phyloP scores from a whole-genome alignment of 2,329 filamentous ascomycete species.

The Endocalyx cinctus region DNA sequence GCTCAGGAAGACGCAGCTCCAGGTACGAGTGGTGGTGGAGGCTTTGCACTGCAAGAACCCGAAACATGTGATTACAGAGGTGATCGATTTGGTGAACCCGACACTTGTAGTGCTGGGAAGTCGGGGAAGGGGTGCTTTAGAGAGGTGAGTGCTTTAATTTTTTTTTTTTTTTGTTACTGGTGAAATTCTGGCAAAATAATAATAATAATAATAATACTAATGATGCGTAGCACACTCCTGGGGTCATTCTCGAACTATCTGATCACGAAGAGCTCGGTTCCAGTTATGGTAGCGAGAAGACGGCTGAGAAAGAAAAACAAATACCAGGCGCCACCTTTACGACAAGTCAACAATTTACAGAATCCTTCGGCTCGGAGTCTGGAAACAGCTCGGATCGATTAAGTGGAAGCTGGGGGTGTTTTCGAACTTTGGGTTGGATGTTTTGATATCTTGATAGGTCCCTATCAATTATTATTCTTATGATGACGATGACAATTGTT shows the following conservation, averaged over 20 bases:
- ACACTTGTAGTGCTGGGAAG: conserved; percentile 92
- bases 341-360: conserved; percentile 76
- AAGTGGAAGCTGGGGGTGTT: no score
- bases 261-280: conserved; percentile 92
- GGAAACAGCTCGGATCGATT: conserved; percentile 73
- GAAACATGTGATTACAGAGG: conserved; percentile 92
- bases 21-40: conserved; percentile 90
- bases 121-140: conserved; percentile 83
- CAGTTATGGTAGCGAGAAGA: conserved; percentile 96
- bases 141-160: conserved; percentile 87
- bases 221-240: conserved; percentile 85
- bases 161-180: not conserved
- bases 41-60: conserved; percentile 98
- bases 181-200: not conserved
- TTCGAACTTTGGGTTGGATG: no score
- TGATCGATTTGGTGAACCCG: conserved; percentile 88
- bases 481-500: no score
- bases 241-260: conserved; percentile 97
- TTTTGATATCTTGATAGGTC: not conserved
- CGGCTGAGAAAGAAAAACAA: conserved; percentile 82
- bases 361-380: conserved; percentile 64
- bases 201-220: no score
- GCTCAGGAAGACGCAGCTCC: conserved; percentile 83
- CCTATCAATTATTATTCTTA: no score
- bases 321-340: conserved; percentile 65